These are phyloP conservation scores for Globisporangium cederbergense DNA, from an alignment of 352 stramenopile genomes.

Conservation along the genomic window DNA sequence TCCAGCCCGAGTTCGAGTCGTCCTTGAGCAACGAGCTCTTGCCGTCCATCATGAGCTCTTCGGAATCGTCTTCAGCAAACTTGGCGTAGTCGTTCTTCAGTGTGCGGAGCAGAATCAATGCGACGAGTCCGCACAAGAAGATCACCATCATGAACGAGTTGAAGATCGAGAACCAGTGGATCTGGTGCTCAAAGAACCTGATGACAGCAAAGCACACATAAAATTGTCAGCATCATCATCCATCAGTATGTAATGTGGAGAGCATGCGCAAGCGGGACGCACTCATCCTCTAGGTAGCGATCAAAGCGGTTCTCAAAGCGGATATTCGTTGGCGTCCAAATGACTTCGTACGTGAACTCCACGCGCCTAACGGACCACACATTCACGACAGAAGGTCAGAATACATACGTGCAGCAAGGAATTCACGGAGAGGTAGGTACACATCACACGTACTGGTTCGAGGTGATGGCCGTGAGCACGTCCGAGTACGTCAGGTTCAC, in stretches of 20 bases:
- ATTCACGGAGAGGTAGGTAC: not conserved
- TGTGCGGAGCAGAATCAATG: constrained; percentile 92
- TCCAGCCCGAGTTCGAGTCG: constrained; percentile 92
- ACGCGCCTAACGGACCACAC: constrained; percentile 43
- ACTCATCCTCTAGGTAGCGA: constrained; percentile 97
- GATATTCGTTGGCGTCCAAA: constrained; percentile 90
- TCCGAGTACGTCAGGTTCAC: constrained; percentile 97
- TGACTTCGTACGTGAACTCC: constrained; percentile 94
- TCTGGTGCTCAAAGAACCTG: constrained; percentile 99
- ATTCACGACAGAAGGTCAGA: not conserved
- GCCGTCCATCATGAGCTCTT: constrained; percentile 82
- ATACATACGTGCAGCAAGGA: not conserved
- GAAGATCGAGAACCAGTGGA: constrained; percentile 98
- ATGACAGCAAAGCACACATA: not conserved
- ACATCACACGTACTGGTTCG: constrained; percentile 56
- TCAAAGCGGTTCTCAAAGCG: constrained; percentile 96
- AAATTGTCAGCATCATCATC: not conserved
- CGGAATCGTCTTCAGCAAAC: constrained; percentile 85
- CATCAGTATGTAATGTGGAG: not conserved
- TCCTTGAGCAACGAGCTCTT: constrained; percentile 80
- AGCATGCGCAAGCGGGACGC: constrained; percentile 12
- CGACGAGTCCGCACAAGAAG: constrained; percentile 93
- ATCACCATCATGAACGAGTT: constrained; percentile 99
- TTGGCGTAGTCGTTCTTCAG: constrained; percentile 93
- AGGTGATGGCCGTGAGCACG: constrained; percentile 73